phyloP scores from a whole-genome alignment of 306 rosid genomes.

The Acmispon strigosus region DNA sequence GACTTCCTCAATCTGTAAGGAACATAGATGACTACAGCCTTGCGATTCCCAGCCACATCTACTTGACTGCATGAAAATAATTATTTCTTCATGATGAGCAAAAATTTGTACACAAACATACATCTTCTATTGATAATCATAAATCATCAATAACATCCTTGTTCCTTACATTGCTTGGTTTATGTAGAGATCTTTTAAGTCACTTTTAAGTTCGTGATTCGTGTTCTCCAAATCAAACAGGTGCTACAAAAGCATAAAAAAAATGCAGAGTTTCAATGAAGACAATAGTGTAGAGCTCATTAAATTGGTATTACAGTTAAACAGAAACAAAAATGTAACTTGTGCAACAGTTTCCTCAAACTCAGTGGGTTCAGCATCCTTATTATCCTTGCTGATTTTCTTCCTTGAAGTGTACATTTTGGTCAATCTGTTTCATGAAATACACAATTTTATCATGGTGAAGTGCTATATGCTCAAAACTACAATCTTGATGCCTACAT shows the following conservation, averaged over 20 bases:
- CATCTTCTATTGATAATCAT: background rate
- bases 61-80: constrained; percentile 38
- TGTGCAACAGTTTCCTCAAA: constrained; percentile 73
- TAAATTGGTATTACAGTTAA: background rate
- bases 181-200: constrained; percentile 65
- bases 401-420: constrained; percentile 65
- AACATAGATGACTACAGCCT: constrained; percentile 61
- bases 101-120: background rate
- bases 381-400: constrained; percentile 61
- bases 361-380: constrained; percentile 59
- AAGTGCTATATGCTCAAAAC: too few relatives aligned
- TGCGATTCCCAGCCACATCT: constrained; percentile 55
- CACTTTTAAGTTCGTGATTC: constrained; percentile 65
- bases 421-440: constrained; percentile 22
- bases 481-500: too few relatives aligned
- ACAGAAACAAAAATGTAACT: constrained; percentile 13
- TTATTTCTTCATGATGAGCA: background rate
- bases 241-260: constrained; percentile 31
- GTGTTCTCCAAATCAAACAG: constrained; percentile 79
- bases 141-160: background rate
- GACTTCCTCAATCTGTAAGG: constrained; percentile 62
- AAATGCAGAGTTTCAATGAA: background rate
- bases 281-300: background rate
- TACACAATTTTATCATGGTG: too few relatives aligned
- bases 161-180: constrained; percentile 50